Evolutionary conservation across 495 filamentous ascomycete species (phyloP).

Genomic region (Penicillium ochrochloron): DNA sequence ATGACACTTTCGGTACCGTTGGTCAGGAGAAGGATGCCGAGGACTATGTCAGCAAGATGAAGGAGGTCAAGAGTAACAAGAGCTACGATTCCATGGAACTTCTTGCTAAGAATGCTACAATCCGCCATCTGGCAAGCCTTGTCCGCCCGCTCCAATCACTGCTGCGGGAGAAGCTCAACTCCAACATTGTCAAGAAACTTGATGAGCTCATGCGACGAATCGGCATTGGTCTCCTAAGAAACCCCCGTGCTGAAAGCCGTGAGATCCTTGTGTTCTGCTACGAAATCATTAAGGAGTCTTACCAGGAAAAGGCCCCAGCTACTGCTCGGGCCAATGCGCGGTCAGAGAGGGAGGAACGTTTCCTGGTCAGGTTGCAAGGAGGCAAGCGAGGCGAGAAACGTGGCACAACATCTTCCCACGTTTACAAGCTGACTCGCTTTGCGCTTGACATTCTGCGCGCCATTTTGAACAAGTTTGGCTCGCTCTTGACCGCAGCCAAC

Average conservation of each 20-base stretch:
- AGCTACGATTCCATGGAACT: slow-evolving; percentile 98
- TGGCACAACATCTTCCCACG: slow-evolving; percentile 71
- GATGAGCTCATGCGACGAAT: slow-evolving; percentile 89
- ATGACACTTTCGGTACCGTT: slow-evolving; percentile 95
- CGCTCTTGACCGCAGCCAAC: slow-evolving; percentile 76
- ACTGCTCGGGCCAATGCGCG: slow-evolving; percentile 45
- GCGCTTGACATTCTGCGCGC: slow-evolving; percentile 82
- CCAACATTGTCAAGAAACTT: slow-evolving; percentile 80
- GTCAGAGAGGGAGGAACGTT: slow-evolving; percentile 67
- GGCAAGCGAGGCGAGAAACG: slow-evolving; percentile 67
- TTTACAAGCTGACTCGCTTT: slow-evolving; percentile 84
- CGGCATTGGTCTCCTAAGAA: slow-evolving; percentile 77
- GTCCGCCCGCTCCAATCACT: slow-evolving; percentile 76
- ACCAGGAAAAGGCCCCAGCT: slow-evolving; percentile 53
- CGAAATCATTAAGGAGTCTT: slow-evolving; percentile 86
- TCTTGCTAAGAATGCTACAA: slow-evolving; percentile 76
- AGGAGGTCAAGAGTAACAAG: slow-evolving; percentile 96
- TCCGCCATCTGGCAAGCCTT: slow-evolving; percentile 73
- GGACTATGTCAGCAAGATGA: slow-evolving; percentile 93
- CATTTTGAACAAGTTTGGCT: slow-evolving; percentile 78
- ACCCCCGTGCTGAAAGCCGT: slow-evolving; percentile 72
- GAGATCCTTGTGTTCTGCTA: slow-evolving; percentile 91
- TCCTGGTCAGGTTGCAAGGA: slow-evolving; percentile 74
- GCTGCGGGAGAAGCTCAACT: slow-evolving; percentile 78
- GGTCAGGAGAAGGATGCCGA: slow-evolving; percentile 97